Evolutionary conservation across 352 stramenopile genomes (phyloP), one percentile per base, ranked within the genome.

Genomic region (Hyaloperonospora brassicae): DNA sequence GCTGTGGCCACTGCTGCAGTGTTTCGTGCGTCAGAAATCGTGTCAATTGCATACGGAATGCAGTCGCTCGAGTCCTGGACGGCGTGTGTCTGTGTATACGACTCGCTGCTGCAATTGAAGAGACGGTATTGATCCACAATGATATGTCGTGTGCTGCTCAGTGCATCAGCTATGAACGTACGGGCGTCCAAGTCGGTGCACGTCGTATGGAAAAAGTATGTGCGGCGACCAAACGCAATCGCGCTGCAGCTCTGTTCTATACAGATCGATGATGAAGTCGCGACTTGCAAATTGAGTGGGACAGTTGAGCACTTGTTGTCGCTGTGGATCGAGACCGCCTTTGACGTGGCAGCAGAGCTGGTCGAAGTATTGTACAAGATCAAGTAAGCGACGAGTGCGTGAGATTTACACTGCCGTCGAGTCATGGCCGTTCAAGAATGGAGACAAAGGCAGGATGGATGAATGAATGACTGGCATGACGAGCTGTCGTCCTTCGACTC

Each of bases 381-480:
- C 34, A 58, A 45, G 9, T 59, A 30, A 49, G n/a, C 40, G 10
- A 46, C 13, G 4, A 61, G 6, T 47, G 54, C 47, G 27, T 61
- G n/a, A 36, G 41, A 42, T 47, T 30, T 36, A 54, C 40, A 48
- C 44, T 25, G 44, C 50, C 54, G 38, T 58, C 52, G 45, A 8
- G 40, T 14, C 61, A 70, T 66, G 62, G 46, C 23, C 45, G 49
- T 68, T 65, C 36, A 46, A 64, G 56, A 68, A 68, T 64, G 49
- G 61, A 17, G 17, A 17, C 17, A 17, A 17, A 17, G 17, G 9
- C 44, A 35, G 12, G 30, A 25, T 13, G 24, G 13, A 25, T 49
- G 36, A 41, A 52, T 45, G 27, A 34, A 4, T 34, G 27, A 8
- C 17, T 17, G 17, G 17, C 17, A 34, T 34, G 27, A 34, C 8